These are phyloP conservation scores for Massarina eburnea DNA, from an alignment of 2,329 filamentous ascomycete genomes.

Conservation along the genomic window DNA sequence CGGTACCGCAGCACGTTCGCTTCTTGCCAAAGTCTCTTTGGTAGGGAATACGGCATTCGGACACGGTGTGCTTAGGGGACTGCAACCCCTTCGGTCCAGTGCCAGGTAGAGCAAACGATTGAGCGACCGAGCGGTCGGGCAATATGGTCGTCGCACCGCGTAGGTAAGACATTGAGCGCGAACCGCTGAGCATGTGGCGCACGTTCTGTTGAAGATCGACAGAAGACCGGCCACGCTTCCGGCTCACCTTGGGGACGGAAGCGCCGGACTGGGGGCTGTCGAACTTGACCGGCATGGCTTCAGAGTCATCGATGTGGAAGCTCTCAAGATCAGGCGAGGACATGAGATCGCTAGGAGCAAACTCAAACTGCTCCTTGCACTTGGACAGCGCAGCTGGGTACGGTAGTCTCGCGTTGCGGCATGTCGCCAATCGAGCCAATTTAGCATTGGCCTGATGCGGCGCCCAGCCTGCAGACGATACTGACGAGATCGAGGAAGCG, in stretches of 20 bases:
- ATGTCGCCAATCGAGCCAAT: constrained; percentile 56
- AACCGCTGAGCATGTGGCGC: constrained; percentile 58
- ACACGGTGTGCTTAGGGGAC: constrained; percentile 42
- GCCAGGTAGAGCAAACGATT: constrained; percentile 33
- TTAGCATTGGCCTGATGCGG: constrained; percentile 47
- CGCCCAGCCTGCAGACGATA: constrained; percentile 55
- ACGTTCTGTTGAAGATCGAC: constrained; percentile 68
- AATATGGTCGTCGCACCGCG: constrained; percentile 35
- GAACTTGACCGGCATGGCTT: constrained; percentile 29
- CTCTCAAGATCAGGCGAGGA: constrained; percentile 44
- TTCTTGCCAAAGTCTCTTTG: constrained; percentile 58
- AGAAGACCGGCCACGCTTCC: constrained; percentile 64
- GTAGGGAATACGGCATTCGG: constrained; percentile 48
- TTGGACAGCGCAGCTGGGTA: constrained; percentile 40
- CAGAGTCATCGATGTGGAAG: constrained; percentile 55
- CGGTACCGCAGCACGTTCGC: constrained; percentile 66
- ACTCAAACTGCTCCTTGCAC: constrained; percentile 40
- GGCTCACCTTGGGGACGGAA: constrained; percentile 31
- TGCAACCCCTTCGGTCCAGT: constrained; percentile 41
- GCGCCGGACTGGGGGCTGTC: constrained; percentile 30
- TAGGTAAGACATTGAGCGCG: constrained; percentile 44
- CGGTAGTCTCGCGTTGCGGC: constrained; percentile 51
- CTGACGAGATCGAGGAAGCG: constrained; percentile 57
- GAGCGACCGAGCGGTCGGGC: constrained; percentile 39
- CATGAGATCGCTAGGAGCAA: constrained; percentile 37